Evolutionary conservation across 2,329 filamentous ascomycete species (phyloP).

Genomic region (Lachnellula occidentalis): DNA sequence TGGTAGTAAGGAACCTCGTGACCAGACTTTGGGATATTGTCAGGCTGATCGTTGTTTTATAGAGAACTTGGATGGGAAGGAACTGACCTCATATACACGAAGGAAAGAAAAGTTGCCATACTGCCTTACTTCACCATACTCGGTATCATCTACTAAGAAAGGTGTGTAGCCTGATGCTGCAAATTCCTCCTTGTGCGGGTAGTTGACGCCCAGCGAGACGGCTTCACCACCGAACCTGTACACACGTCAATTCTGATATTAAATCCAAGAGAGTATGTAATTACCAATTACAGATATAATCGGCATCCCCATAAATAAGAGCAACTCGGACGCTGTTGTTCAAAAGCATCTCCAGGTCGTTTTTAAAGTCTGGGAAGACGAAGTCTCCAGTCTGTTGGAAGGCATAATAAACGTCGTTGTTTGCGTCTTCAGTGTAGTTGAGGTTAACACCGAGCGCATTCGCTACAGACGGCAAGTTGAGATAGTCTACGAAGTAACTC

Average conservation of each 20-base stretch:
- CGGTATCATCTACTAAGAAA: constrained; percentile 47
- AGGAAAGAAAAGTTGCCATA: constrained; percentile 43
- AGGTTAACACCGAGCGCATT: constrained; percentile 13
- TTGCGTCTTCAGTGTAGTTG: constrained; percentile 15
- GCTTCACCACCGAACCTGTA: constrained; percentile 49
- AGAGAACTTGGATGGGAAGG: not conserved
- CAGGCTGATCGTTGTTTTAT: not conserved
- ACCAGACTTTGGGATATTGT: constrained; percentile 4
- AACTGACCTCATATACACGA: constrained; percentile 24
- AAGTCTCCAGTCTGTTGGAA: constrained; percentile 51
- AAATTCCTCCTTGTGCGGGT: constrained; percentile 42
- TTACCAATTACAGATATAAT: constrained; percentile 24
- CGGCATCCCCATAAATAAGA: constrained; percentile 51
- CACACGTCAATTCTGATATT: constrained; percentile 20
- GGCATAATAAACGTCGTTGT: constrained; percentile 37
- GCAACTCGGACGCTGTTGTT: constrained; percentile 45
- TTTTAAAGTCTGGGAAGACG: constrained; percentile 53
- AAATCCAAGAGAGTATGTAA: not conserved
- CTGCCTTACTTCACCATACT: constrained; percentile 54
- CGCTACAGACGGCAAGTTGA: constrained; percentile 8
- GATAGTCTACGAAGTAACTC: constrained; percentile 39
- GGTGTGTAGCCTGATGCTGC: constrained; percentile 50
- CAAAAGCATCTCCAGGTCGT: constrained; percentile 40
- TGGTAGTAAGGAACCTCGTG: constrained; percentile 25
- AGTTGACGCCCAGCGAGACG: constrained; percentile 46